phyloP scores from a whole-genome alignment of 495 filamentous ascomycete species.

The Apiosordaria backusii region DNA sequence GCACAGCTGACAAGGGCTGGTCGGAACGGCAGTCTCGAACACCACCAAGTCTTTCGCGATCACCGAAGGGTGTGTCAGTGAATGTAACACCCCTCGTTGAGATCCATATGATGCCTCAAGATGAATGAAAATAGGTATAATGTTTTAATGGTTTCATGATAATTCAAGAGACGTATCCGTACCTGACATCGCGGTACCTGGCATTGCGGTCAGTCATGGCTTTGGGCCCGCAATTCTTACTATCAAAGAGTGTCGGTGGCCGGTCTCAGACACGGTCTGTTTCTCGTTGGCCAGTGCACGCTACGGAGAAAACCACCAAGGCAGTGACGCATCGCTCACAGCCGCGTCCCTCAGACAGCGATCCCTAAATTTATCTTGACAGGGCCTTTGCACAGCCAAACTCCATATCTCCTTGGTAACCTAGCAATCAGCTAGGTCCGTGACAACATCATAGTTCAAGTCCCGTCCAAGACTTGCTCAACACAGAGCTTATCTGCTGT shows the following conservation, averaged over 20 bases:
- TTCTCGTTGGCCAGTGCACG: not conserved
- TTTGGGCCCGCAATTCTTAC: not conserved
- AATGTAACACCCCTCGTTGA: not conserved
- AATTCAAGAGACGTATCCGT: not conserved
- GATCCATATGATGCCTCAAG: not conserved
- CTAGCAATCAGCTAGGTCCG: not conserved
- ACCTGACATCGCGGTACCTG: not conserved
- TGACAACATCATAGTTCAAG: not conserved
- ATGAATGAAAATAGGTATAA: not conserved
- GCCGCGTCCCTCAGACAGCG: constrained; percentile 7
- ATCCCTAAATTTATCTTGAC: constrained; percentile 7
- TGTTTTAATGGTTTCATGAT: not conserved
- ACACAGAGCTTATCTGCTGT: not conserved
- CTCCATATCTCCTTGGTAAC: not conserved
- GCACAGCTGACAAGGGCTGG: constrained; percentile 3
- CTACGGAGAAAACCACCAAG: not conserved
- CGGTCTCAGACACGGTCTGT: not conserved
- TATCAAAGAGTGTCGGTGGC: not conserved
- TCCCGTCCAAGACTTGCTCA: too few relatives aligned
- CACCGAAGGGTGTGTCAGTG: not conserved
- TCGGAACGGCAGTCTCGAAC: not conserved
- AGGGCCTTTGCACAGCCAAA: not conserved
- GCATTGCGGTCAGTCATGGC: not conserved
- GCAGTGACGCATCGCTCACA: constrained; percentile 9
- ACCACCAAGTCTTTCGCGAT: not conserved